Conservation (phyloP, 2,329 filamentous ascomycete genomes). For the Metarhizium brunneum region DNA sequence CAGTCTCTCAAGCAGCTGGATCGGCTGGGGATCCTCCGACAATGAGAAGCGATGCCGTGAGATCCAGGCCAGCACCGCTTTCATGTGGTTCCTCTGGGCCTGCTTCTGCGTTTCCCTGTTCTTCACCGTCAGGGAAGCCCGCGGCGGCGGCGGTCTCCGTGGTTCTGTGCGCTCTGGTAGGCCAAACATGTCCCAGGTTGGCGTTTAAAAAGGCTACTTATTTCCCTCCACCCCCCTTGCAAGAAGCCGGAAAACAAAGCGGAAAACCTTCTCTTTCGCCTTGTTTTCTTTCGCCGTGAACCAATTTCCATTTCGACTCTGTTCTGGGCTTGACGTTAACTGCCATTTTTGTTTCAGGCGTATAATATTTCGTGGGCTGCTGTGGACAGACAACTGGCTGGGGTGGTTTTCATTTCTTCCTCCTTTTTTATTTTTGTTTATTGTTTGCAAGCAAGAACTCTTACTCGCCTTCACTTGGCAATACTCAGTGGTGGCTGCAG, state of each 20-base stretch:
- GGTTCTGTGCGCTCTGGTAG: slow-evolving; percentile 31
- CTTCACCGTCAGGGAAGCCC: slow-evolving; percentile 44
- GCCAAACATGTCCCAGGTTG: slow-evolving; percentile 49
- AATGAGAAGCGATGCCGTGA: slow-evolving; percentile 60
- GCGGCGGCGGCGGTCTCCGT: slow-evolving; percentile 32
- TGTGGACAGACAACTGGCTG: background rate
- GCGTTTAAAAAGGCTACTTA: slow-evolving; percentile 26
- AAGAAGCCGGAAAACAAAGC: background rate
- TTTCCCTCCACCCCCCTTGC: background rate
- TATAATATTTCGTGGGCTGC: background rate
- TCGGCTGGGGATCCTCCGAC: slow-evolving; percentile 53
- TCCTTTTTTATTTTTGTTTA: background rate
- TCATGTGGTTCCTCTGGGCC: slow-evolving; percentile 71
- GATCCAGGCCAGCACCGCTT: slow-evolving; percentile 64
- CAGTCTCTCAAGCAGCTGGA: slow-evolving; percentile 35
- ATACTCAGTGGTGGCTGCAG: too few relatives aligned
- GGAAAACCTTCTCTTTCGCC: background rate
- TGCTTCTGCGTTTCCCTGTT: slow-evolving; percentile 48
- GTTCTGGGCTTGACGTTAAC: slow-evolving; percentile 2
- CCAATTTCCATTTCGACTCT: background rate
- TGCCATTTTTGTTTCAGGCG: slow-evolving; percentile 3
- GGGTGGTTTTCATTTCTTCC: background rate
- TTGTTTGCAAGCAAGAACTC: too few relatives aligned
- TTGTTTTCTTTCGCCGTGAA: background rate
- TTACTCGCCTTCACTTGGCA: too few relatives aligned